Base-by-base conservation (phyloP, 2,329 filamentous ascomycete genomes). In the Pseudopyricularia javanii region DNA sequence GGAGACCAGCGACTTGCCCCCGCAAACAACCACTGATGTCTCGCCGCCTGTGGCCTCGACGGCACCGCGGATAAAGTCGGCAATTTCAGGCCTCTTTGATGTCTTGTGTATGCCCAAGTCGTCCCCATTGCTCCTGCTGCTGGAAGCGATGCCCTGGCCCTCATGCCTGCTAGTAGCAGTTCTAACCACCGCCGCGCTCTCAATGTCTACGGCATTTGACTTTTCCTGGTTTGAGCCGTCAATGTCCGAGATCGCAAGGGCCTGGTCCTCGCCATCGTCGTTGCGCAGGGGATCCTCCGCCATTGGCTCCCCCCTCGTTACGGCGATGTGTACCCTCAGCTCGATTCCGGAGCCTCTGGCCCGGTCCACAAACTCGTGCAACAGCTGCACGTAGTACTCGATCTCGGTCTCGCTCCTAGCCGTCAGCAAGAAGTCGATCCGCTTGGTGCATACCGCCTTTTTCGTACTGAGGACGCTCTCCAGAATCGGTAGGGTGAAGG, bases 1-100 rank as follows among this genome's bases (percentile, higher is more conserved):
- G 2, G 76, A 68, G 2, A 79, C 77, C 24, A 83, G 64, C 48
- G 74, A 74, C 50, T 71, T 72, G 1, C 79, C 80, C 14, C 78
- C 80, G 56, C 79, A 83, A 0, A 81, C 79, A 0, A 80, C 74
- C 0, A 83, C 74, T 1, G 73, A 74, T n/a, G 79, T 82, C 66
- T 83, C 79, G 26, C 79, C 79, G 54, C 74, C 76, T 2, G 78
- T 77, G 0, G 70, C 69, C 65, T 82, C 79, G 8, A 83, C 76
- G 0, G 78, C 71, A 6, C 61, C 62, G 7, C 78, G 68, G 49
- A 83, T 76, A 53, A 80, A 72, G 0, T 63, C 61, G 37, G 71
- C 70, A 2, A 83, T 67, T 56, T 80, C 71, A 0, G 78, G 77
- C 7, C 79, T 66, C 4, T 62, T 61, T 6, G 68, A 66, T 40